Conservation (phyloP, 2,329 filamentous ascomycete species). For the Fusarium sororula region DNA sequence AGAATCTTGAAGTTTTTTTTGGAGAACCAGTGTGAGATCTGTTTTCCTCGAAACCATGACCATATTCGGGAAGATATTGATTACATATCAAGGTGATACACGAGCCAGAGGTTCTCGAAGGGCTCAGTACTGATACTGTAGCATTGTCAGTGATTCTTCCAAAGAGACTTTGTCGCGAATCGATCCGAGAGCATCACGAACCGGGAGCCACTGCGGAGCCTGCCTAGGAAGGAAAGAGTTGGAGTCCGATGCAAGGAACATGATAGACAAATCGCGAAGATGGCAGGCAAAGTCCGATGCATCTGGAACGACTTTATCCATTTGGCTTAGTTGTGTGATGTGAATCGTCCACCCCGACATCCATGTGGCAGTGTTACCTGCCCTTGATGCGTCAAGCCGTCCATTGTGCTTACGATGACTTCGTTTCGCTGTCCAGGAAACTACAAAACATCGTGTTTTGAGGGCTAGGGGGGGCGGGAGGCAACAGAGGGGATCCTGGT, state of each 20-base stretch:
- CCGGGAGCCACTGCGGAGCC: not conserved
- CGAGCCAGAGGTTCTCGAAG: not conserved
- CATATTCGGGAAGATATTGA: not conserved
- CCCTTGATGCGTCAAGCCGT: not conserved
- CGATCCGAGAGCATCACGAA: not conserved
- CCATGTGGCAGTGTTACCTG: not conserved
- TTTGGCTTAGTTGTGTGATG: not conserved
- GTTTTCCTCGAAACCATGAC: not conserved
- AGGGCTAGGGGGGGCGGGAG: not conserved
- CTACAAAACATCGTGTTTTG: not conserved
- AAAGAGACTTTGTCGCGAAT: not conserved
- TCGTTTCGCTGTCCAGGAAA: not conserved
- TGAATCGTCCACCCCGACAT: not conserved
- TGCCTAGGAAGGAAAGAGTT: not conserved
- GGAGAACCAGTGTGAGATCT: not conserved
- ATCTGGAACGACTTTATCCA: not conserved
- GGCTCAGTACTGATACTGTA: not conserved
- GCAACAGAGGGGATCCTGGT: conserved; percentile 2
- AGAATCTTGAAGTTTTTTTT: not conserved
- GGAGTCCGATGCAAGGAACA: not conserved
- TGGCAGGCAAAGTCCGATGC: not conserved
- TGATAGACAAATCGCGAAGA: not conserved
- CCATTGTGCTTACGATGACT: not conserved
- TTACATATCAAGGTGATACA: not conserved
- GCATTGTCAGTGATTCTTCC: not conserved